phyloP scores from a whole-genome alignment of 257 asterid species.

The Nicotiana attenuata region DNA sequence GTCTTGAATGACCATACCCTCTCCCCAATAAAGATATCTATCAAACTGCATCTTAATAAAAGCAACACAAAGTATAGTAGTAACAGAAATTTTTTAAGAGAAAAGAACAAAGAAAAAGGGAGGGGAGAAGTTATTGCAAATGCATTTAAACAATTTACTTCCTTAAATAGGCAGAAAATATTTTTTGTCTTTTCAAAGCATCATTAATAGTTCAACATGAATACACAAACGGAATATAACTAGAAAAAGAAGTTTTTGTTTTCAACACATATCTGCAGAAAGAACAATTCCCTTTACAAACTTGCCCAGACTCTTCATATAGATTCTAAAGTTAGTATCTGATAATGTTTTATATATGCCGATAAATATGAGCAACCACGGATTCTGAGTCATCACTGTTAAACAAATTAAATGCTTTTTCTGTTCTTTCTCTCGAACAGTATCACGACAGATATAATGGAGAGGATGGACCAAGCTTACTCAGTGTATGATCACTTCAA shows the following conservation, averaged over 20 bases:
- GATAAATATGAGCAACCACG: no score
- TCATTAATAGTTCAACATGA: conserved; percentile 1
- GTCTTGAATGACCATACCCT: neutral
- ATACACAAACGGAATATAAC: neutral
- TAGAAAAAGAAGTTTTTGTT: neutral
- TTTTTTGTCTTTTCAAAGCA: neutral
- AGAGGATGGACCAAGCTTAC: neutral
- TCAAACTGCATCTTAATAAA: neutral
- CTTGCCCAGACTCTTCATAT: no score
- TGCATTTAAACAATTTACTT: neutral
- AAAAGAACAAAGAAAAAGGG: neutral
- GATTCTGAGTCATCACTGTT: no score
- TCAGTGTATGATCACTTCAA: neutral
- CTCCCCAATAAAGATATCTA: neutral
- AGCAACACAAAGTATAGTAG: neutral
- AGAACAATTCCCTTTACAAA: neutral
- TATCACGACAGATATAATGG: neutral
- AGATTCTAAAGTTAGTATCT: no score
- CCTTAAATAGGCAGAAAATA: neutral
- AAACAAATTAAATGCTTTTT: no score
- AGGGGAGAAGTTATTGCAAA: neutral
- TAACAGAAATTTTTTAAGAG: neutral
- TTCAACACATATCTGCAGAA: neutral
- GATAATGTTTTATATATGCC: no score
- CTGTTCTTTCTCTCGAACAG: neutral